phyloP scores from a whole-genome alignment of 768 basidiomycete species.

The Basidioascus undulatus region DNA sequence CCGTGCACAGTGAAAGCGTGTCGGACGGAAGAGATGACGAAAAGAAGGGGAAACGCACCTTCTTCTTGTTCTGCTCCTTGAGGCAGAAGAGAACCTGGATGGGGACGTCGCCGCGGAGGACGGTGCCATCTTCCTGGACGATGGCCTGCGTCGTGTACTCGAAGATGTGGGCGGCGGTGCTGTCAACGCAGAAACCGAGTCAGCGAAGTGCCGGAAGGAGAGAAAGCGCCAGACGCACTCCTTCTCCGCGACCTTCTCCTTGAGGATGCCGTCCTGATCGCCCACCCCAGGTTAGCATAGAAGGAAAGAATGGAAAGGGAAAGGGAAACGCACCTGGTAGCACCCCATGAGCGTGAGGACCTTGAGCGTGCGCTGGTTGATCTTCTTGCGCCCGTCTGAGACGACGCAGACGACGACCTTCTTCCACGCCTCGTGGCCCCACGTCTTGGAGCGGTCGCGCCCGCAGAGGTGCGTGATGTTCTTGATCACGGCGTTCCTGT shows the following conservation, averaged over 20 bases:
- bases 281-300: too few species aligned
- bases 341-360: constrained; percentile 47
- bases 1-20: too few species aligned
- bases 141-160: constrained; percentile 94
- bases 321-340: too few species aligned
- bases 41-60: constrained; percentile 22
- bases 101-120: constrained; percentile 42
- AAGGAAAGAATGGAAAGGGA: too few species aligned
- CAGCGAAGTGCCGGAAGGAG: too few species aligned
- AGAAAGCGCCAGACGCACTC: too few species aligned
- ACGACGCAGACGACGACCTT: constrained; percentile 21
- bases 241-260: constrained; percentile 66
- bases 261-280: constrained; percentile 37
- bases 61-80: constrained; percentile 87
- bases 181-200: too few species aligned
- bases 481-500: constrained; percentile 18
- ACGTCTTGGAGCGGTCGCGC: constrained; percentile 17
- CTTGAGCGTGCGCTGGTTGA: constrained; percentile 38
- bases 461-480: constrained; percentile 21
- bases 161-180: constrained; percentile 76
- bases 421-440: constrained; percentile 21
- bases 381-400: constrained; percentile 19
- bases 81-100: constrained; percentile 76
- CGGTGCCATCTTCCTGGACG: constrained; percentile 28
- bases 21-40: background rate